A percentile compares a stretch with the other conserved stretches of the same genome.
Evolutionary conservation across 768 basidiomycete genomes (phyloP).

Genomic region (Russula griseocarnosa): DNA sequence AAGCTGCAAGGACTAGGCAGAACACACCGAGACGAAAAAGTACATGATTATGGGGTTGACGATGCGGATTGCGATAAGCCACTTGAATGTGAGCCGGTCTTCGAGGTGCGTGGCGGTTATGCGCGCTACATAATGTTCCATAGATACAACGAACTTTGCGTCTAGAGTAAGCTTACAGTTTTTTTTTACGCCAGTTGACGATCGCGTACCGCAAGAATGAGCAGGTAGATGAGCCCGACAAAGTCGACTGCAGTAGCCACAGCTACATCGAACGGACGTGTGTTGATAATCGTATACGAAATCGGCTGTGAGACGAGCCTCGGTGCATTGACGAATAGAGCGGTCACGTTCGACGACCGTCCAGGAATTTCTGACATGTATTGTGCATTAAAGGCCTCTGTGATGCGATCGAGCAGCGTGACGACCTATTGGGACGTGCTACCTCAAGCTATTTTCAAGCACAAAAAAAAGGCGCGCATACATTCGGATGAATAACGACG

Average conservation of each 20-base stretch:
- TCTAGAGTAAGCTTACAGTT: neutral
- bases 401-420: slow-evolving; percentile 38
- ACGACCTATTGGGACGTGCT: slow-evolving; percentile 28
- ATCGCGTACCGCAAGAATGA: slow-evolving; percentile 32
- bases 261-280: slow-evolving; percentile 55
- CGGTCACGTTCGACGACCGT: slow-evolving; percentile 31
- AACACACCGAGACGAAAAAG: slow-evolving; percentile 33
- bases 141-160: slow-evolving; percentile 16
- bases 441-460: neutral
- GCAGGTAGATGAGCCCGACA: slow-evolving; percentile 35
- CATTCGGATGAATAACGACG: neutral
- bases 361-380: slow-evolving; percentile 35
- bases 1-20: neutral
- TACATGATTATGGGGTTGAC: slow-evolving; percentile 40
- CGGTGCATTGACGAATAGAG: slow-evolving; percentile 47
- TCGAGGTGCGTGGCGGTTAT: slow-evolving; percentile 38
- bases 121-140: slow-evolving; percentile 35
- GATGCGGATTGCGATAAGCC: slow-evolving; percentile 42
- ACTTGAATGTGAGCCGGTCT: slow-evolving; percentile 37
- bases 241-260: slow-evolving; percentile 38
- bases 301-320: slow-evolving; percentile 48
- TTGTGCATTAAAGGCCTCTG: slow-evolving; percentile 37
- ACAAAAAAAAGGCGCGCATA: neutral
- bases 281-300: slow-evolving; percentile 45
- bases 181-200: neutral